A percentile compares a stretch with the other conserved stretches of the same genome.
phyloP scores from a whole-genome alignment of 75 land plant genomes.

The Picea sitchensis region DNA sequence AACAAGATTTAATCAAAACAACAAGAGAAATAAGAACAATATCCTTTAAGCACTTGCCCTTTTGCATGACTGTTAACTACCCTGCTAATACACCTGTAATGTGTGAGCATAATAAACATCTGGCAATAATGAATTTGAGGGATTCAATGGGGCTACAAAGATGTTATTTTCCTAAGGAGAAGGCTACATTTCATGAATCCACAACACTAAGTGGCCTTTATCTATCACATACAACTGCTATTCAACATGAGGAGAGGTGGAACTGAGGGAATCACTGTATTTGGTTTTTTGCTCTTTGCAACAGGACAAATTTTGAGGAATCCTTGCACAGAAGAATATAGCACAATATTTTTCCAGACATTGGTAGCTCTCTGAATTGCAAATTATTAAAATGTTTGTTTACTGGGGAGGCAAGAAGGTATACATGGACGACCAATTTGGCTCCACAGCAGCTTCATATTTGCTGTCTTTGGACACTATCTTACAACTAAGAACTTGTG shows the following conservation, averaged over 20 bases:
- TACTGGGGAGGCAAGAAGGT: not conserved
- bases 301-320: not conserved
- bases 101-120: not conserved
- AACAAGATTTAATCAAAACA: not conserved
- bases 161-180: not conserved
- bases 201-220: not conserved
- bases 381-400: not conserved
- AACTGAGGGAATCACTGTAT: not conserved
- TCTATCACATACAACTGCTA: not conserved
- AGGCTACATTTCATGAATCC: not conserved
- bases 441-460: not conserved
- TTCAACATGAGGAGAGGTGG: not conserved
- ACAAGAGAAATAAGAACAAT: no score
- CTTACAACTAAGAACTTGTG: no score
- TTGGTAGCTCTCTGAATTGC: not conserved
- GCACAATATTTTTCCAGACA: not conserved
- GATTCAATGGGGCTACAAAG: not conserved
- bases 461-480: not conserved
- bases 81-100: no score
- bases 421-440: not conserved
- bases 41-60: no score
- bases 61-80: no score
- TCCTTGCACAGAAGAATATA: not conserved
- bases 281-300: not conserved
- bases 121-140: not conserved